Conservation (phyloP, 2,329 filamentous ascomycete species). For the Arthrobotrys pseudoclavata region DNA sequence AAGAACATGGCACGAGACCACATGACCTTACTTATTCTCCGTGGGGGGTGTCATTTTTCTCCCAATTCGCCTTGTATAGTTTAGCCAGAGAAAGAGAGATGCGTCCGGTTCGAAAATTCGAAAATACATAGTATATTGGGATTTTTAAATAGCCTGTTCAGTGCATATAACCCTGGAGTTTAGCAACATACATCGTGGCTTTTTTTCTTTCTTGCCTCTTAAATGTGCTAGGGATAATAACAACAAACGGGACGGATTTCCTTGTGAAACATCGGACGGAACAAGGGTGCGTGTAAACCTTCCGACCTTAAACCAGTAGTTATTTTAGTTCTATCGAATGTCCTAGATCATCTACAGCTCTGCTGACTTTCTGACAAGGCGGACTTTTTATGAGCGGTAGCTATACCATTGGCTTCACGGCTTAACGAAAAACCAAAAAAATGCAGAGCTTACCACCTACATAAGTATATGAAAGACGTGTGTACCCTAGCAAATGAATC, state of each 20-base stretch:
- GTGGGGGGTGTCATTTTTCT: conserved; percentile 25
- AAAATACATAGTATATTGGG: conserved; percentile 29
- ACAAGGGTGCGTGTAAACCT: conserved; percentile 18
- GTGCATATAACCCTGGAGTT: conserved; percentile 51
- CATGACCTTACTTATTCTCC: conserved; percentile 35
- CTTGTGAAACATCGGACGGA: conserved; percentile 52
- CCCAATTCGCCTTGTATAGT: not conserved
- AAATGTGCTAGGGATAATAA: conserved; percentile 11
- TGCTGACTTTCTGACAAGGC: conserved; percentile 8
- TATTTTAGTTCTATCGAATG: not conserved
- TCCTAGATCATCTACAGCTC: not conserved
- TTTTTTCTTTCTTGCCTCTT: not conserved
- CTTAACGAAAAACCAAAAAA: not conserved
- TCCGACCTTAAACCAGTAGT: not conserved
- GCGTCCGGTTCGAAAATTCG: not conserved
- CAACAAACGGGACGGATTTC: conserved; percentile 43
- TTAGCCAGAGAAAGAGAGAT: not conserved
- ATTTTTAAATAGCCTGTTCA: conserved; percentile 50
- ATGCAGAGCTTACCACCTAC: not conserved
- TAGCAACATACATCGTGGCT: conserved; percentile 40
- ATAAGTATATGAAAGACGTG: not conserved
- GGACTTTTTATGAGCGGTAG: conserved; percentile 5
- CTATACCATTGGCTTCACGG: conserved; percentile 17
- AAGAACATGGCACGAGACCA: conserved; percentile 38
- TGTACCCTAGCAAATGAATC: conserved; percentile 14